These are phyloP conservation scores for Xerocomus potaroensis DNA, from an alignment of 768 basidiomycete genomes.

Conservation along the genomic window DNA sequence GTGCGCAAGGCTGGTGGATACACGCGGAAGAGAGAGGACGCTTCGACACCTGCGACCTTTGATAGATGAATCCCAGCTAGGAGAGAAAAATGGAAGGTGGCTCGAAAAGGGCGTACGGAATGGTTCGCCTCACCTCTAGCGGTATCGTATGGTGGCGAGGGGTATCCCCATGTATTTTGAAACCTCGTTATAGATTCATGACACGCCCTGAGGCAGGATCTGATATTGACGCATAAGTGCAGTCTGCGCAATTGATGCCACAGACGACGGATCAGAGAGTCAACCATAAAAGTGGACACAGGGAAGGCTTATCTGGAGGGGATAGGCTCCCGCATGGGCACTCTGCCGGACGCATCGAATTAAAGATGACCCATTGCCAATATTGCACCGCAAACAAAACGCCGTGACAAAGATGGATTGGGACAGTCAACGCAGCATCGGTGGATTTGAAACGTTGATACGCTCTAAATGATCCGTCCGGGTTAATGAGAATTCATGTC, in stretches of 20 bases:
- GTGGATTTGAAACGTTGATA: slow-evolving; percentile 4
- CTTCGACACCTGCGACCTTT: not conserved
- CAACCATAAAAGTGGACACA: not conserved
- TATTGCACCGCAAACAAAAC: not conserved
- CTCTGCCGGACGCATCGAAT: not conserved
- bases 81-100: slow-evolving; percentile 9
- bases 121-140: not conserved
- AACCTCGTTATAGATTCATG: not conserved
- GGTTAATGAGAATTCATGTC: not conserved
- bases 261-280: not conserved
- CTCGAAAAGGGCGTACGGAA: not conserved
- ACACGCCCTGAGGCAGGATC: not conserved
- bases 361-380: not conserved
- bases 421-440: not conserved
- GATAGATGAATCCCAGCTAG: not conserved
- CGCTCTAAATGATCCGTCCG: slow-evolving; percentile 10
- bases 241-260: not conserved
- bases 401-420: not conserved
- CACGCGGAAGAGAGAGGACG: not conserved
- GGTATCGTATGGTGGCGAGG: not conserved
- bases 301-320: not conserved
- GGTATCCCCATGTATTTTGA: not conserved
- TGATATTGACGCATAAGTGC: not conserved
- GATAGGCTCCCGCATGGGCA: not conserved
- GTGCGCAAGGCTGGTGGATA: slow-evolving; percentile 33